Evolutionary conservation across 2,329 filamentous ascomycete species (phyloP).

Genomic region (Fusarium tricinctum): DNA sequence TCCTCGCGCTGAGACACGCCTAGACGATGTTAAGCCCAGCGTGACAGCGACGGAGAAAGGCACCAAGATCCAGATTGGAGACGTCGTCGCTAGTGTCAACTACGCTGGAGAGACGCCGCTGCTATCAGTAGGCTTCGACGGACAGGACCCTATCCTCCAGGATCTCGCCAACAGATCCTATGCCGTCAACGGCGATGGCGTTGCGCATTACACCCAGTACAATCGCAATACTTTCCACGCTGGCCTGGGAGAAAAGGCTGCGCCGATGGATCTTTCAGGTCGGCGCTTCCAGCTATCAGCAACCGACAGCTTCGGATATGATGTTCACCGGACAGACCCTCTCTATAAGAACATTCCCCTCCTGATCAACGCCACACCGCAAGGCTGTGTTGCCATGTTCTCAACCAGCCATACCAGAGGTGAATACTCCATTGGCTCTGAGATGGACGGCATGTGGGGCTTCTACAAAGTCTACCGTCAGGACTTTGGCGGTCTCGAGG

Average conservation of each 20-base stretch:
- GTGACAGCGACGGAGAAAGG: conserved; percentile 53
- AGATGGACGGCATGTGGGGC: conserved; percentile 83
- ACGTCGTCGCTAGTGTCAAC: conserved; percentile 68
- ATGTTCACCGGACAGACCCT: conserved; percentile 77
- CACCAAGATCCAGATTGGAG: conserved; percentile 61
- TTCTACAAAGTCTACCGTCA: conserved; percentile 81
- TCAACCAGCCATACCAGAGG: conserved; percentile 76
- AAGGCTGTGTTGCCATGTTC: conserved; percentile 76
- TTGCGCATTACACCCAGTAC: conserved; percentile 75
- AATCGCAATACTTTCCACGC: conserved; percentile 74
- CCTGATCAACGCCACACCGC: conserved; percentile 75
- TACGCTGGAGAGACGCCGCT: conserved; percentile 69
- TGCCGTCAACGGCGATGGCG: conserved; percentile 69
- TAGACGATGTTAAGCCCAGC: conserved; percentile 51
- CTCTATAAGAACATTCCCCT: conserved; percentile 83
- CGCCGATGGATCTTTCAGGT: conserved; percentile 78
- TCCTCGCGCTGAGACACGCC: conserved; percentile 55
- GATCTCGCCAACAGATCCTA: conserved; percentile 78
- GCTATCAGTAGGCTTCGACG: conserved; percentile 66
- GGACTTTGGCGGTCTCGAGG: conserved; percentile 78
- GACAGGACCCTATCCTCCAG: conserved; percentile 67
- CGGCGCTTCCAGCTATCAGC: conserved; percentile 76
- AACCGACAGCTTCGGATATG: conserved; percentile 81
- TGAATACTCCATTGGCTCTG: conserved; percentile 75
- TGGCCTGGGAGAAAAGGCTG: conserved; percentile 79